Percentiles rank a stretch among this genome's conserved stretches.
These are phyloP conservation scores for Vachellia collinsii DNA, from an alignment of 306 rosid species.

Conservation along the genomic window DNA sequence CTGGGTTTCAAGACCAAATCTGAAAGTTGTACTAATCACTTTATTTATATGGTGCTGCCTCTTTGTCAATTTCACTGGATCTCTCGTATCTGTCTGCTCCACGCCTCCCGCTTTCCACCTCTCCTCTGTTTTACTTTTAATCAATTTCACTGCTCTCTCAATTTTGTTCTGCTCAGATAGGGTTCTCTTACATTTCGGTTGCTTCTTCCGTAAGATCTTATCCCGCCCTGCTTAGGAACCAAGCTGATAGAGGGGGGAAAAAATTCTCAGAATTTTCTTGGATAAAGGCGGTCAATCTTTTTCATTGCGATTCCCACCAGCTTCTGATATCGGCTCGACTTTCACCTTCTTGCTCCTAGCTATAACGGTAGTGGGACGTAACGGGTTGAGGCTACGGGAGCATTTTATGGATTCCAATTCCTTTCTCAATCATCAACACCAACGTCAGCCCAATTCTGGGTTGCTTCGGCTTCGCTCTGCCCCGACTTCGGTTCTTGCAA, in stretches of 20 bases:
- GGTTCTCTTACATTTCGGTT: slow-evolving; percentile 34
- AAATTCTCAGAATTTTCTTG: slow-evolving; percentile 45
- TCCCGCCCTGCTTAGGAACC: slow-evolving; percentile 57
- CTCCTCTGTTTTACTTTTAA: background rate
- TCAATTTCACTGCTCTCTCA: slow-evolving; percentile 12
- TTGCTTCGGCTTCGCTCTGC: slow-evolving; percentile 78
- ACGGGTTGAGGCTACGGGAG: slow-evolving; percentile 9
- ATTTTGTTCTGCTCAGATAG: slow-evolving; percentile 33
- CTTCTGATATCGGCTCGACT: slow-evolving; percentile 40
- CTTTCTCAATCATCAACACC: slow-evolving; percentile 43
- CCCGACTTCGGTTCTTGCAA: slow-evolving; percentile 52
- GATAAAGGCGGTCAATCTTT: slow-evolving; percentile 29
- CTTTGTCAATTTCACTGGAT: slow-evolving; percentile 35
- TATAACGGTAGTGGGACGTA: background rate
- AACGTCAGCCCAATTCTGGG: slow-evolving; percentile 56
- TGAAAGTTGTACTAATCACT: slow-evolving; percentile 30
- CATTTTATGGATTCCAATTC: slow-evolving; percentile 66
- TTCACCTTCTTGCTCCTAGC: background rate
- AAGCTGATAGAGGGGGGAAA: slow-evolving; percentile 41
- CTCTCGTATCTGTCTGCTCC: slow-evolving; percentile 19
- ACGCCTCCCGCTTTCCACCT: slow-evolving; percentile 32
- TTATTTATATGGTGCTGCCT: background rate
- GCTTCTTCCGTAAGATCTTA: slow-evolving; percentile 71
- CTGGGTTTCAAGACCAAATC: slow-evolving; percentile 48
- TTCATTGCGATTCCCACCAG: slow-evolving; percentile 31